Percentiles rank a stretch among this genome's conserved stretches.
phyloP scores from a whole-genome alignment of 176 grass and related monocot species.

The Triticum dicoccoides region DNA sequence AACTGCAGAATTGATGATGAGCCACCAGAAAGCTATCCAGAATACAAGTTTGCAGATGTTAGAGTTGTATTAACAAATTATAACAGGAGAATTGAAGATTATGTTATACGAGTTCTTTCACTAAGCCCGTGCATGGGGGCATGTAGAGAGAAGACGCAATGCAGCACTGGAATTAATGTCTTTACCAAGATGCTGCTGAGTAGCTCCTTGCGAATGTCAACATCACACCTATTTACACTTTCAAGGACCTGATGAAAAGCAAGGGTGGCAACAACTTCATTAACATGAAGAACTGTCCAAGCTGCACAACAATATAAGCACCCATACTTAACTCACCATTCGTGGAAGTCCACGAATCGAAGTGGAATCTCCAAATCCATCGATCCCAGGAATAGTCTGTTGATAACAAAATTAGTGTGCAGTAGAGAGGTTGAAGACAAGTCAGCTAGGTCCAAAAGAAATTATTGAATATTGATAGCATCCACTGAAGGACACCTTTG shows the following conservation, averaged over 20 bases:
- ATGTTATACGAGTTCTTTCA: not conserved
- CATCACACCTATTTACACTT: conserved; percentile 94
- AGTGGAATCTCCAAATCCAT: conserved; percentile 65
- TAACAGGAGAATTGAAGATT: not conserved
- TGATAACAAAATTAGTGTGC: conserved; percentile 13
- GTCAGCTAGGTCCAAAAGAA: conserved; percentile 8
- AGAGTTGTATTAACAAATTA: conserved; percentile 15
- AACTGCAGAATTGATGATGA: conserved; percentile 95
- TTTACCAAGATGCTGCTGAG: conserved; percentile 98
- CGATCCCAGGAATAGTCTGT: conserved; percentile 88
- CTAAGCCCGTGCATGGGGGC: not conserved
- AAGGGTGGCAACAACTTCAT: conserved; percentile 26
- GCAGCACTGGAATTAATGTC: not conserved
- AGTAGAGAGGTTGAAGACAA: conserved; percentile 7
- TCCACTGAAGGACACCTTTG: not conserved
- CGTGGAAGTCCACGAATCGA: conserved; percentile 66
- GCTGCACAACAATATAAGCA: not conserved
- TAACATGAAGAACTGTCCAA: conserved; percentile 18
- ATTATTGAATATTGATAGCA: not conserved
- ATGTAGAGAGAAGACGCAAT: not conserved
- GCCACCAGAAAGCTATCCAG: conserved; percentile 86
- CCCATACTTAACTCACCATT: conserved; percentile 59
- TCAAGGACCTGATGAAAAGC: conserved; percentile 77
- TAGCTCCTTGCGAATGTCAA: conserved; percentile 93
- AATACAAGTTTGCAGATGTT: conserved; percentile 29